Percentiles rank a stretch among this genome's conserved stretches.
Conservation (phyloP, 2,329 filamentous ascomycete species). For the Septoria petroselini region DNA sequence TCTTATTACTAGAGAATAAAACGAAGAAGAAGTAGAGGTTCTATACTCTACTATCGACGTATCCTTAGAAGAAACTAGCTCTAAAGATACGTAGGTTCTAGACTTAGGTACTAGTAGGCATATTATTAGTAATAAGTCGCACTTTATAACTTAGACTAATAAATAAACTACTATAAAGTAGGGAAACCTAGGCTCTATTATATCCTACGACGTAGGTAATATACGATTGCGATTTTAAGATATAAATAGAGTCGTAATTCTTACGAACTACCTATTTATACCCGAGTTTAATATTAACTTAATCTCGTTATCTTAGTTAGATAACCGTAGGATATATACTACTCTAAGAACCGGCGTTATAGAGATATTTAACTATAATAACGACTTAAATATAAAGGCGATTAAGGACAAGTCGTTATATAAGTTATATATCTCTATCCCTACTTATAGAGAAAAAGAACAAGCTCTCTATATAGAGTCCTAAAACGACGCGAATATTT, state of each 20-base stretch:
- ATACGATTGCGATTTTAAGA: slow-evolving; percentile 1
- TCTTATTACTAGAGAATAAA: neutral
- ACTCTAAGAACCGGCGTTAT: slow-evolving; percentile 1
- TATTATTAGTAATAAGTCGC: slow-evolving; percentile 4
- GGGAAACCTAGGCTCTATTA: neutral
- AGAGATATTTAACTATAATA: slow-evolving; percentile 2
- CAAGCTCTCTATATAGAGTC: slow-evolving; percentile 2
- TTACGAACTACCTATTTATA: slow-evolving; percentile 11
- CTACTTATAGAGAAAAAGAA: neutral
- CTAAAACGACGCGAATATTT: slow-evolving; percentile 4
- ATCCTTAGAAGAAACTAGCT: neutral
- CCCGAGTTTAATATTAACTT: slow-evolving; percentile 5
- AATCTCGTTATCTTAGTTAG: slow-evolving; percentile 9
- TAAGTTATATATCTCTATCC: slow-evolving; percentile 10
- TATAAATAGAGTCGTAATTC: slow-evolving; percentile 5
- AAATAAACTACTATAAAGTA: neutral
- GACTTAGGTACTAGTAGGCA: neutral
- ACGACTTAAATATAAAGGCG: slow-evolving; percentile 4
- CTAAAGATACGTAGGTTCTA: slow-evolving; percentile 1
- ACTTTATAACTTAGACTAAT: neutral
- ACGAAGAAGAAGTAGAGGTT: neutral
- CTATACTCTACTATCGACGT: neutral
- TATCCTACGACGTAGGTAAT: neutral
- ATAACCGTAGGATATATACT: neutral
- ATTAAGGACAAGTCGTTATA: slow-evolving; percentile 5